These are phyloP conservation scores for Trichoderma breve DNA, from an alignment of 2,329 filamentous ascomycete genomes.

Conservation along the genomic window DNA sequence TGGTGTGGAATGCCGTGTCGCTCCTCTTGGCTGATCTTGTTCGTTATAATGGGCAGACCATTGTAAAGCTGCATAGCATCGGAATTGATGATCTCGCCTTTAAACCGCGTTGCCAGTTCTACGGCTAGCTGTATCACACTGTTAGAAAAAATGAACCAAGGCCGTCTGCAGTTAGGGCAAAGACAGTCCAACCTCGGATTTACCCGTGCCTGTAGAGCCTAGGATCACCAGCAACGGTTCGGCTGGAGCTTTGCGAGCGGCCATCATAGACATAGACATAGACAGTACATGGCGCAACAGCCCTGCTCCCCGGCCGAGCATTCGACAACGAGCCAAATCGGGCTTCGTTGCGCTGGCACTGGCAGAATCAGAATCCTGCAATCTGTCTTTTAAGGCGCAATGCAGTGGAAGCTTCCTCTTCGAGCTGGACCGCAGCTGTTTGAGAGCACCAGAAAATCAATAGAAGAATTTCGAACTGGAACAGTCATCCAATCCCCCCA, in stretches of 20 bases:
- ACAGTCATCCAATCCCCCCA: constrained; percentile 12
- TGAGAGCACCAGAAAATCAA: not conserved
- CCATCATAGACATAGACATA: constrained; percentile 35
- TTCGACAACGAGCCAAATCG: constrained; percentile 24
- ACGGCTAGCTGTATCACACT: constrained; percentile 71
- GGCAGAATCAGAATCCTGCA: not conserved
- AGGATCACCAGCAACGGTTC: constrained; percentile 75
- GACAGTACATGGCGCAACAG: constrained; percentile 35
- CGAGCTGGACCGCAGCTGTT: not conserved
- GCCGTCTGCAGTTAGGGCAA: not conserved
- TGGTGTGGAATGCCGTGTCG: constrained; percentile 82
- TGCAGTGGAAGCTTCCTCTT: not conserved
- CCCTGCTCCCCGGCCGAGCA: constrained; percentile 28
- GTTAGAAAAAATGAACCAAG: not conserved
- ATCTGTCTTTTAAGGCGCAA: not conserved
- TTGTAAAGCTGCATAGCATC: constrained; percentile 98
- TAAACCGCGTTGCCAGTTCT: constrained; percentile 75
- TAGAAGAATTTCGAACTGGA: constrained; percentile 5
- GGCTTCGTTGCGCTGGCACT: not conserved
- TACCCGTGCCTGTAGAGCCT: constrained; percentile 89
- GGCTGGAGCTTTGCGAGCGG: constrained; percentile 37
- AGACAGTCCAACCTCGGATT: constrained; percentile 68
- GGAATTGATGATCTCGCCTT: constrained; percentile 94
- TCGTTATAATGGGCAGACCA: constrained; percentile 90
- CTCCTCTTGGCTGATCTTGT: constrained; percentile 78